A percentile compares a stretch with the other conserved stretches of the same genome.
Evolutionary conservation across 768 basidiomycete genomes (phyloP).

Genomic region (Panaeolus papilionaceus): DNA sequence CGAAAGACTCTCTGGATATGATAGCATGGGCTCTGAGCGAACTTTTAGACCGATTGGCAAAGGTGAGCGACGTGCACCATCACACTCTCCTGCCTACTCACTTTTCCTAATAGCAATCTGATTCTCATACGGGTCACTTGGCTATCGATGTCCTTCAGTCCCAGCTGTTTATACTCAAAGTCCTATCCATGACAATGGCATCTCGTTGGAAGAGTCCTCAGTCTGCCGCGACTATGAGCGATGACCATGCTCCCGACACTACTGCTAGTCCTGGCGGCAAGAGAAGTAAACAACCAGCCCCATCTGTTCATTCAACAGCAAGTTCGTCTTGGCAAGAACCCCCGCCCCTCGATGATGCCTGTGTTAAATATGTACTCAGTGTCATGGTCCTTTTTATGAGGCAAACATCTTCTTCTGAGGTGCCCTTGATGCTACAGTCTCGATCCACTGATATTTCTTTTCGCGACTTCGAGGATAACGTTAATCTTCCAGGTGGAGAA

Average conservation of each 20-base stretch:
- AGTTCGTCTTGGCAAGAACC: conserved; percentile 64
- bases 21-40: conserved; percentile 82
- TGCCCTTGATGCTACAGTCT: conserved; percentile 60
- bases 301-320: conserved; percentile 50
- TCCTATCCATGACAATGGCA: conserved; percentile 78
- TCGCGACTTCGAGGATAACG: conserved; percentile 70
- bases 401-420: conserved; percentile 65
- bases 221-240: background rate
- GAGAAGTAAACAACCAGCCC: conserved; percentile 41
- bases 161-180: conserved; percentile 85
- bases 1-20: conserved; percentile 77
- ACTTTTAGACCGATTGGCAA: conserved; percentile 77
- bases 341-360: conserved; percentile 78
- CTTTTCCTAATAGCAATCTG: conserved; percentile 51
- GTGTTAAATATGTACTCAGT: conserved; percentile 81
- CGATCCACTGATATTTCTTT: conserved; percentile 68
- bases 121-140: conserved; percentile 51
- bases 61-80: conserved; percentile 49
- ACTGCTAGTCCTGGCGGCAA: conserved; percentile 39
- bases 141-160: conserved; percentile 83
- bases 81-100: conserved; percentile 1
- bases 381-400: conserved; percentile 86
- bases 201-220: conserved; percentile 68
- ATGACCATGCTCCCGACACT: conserved; percentile 38
- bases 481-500: conserved; percentile 24